Evolutionary conservation across 148 eudicot genomes (phyloP).

Genomic region (Arbutus unedo): DNA sequence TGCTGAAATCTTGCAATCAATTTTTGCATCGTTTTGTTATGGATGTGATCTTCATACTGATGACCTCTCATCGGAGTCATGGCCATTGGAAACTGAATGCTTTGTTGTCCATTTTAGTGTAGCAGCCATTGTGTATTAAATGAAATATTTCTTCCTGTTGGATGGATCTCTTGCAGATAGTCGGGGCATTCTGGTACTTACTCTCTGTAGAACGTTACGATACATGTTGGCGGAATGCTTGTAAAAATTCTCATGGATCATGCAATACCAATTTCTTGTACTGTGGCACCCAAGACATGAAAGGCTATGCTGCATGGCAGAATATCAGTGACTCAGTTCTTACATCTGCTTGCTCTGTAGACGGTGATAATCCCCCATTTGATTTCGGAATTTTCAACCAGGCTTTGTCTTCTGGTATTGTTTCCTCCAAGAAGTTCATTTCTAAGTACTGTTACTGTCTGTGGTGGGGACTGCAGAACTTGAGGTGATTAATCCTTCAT

Average conservation of each 20-base stretch:
- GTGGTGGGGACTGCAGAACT: slow-evolving; percentile 98
- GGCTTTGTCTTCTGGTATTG: slow-evolving; percentile 75
- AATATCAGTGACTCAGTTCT: slow-evolving; percentile 49
- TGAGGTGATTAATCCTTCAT: slow-evolving; percentile 51
- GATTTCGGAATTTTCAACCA: slow-evolving; percentile 83
- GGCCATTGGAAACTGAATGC: background rate
- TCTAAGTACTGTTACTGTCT: slow-evolving; percentile 89
- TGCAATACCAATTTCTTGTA: slow-evolving; percentile 56
- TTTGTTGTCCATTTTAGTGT: background rate
- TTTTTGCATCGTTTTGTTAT: background rate
- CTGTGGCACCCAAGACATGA: slow-evolving; percentile 55
- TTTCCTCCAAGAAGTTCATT: slow-evolving; percentile 48
- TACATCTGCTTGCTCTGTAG: slow-evolving; percentile 39
- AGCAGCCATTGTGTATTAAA: background rate
- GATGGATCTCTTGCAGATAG: slow-evolving; percentile 58
- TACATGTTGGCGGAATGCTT: slow-evolving; percentile 86
- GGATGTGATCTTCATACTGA: background rate
- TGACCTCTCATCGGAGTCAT: slow-evolving; percentile 2
- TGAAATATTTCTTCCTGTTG: background rate
- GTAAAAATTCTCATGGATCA: slow-evolving; percentile 25
- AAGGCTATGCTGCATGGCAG: slow-evolving; percentile 44
- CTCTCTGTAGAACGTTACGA: slow-evolving; percentile 80
- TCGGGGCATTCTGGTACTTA: slow-evolving; percentile 92
- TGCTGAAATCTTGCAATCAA: background rate
- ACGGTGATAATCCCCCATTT: slow-evolving; percentile 52